Percentiles rank a stretch among this genome's conserved stretches.
phyloP scores from a whole-genome alignment of 768 basidiomycete genomes.

The Auriscalpium orientale region DNA sequence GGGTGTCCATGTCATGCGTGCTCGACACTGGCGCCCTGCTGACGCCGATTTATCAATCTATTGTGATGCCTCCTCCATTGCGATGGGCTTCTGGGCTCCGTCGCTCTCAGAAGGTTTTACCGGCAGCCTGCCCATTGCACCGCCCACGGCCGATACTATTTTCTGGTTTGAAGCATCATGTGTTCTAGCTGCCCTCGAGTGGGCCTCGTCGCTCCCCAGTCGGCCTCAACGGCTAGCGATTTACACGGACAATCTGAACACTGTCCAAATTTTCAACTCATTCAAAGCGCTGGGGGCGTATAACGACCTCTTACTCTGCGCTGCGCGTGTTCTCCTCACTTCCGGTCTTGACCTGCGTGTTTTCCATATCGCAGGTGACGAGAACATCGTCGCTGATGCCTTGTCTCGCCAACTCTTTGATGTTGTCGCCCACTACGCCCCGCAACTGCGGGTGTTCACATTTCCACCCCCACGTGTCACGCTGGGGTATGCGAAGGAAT shows the following conservation, averaged over 20 bases:
- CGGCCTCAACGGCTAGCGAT: constrained; percentile 10
- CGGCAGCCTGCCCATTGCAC: not conserved
- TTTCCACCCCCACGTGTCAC: constrained; percentile 16
- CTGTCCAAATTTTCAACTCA: constrained; percentile 19
- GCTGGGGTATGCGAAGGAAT: constrained; percentile 21
- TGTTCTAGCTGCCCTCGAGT: constrained; percentile 3
- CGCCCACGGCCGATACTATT: not conserved
- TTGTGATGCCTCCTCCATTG: constrained; percentile 17
- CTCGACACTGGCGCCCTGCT: constrained; percentile 2
- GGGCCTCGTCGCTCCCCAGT: not conserved
- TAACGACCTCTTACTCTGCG: constrained; percentile 13
- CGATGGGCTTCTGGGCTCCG: constrained; percentile 18
- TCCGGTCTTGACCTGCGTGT: constrained; percentile 14
- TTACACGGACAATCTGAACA: constrained; percentile 20
- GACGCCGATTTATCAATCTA: constrained; percentile 11
- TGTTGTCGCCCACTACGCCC: not conserved
- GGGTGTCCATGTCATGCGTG: constrained; percentile 7
- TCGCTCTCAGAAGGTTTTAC: not conserved
- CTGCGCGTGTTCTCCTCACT: constrained; percentile 9
- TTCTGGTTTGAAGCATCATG: constrained; percentile 6
- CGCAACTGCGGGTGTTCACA: not conserved
- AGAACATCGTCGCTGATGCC: constrained; percentile 19
- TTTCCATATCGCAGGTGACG: constrained; percentile 17
- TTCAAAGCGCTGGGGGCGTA: constrained; percentile 11
- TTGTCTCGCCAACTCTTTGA: constrained; percentile 9